Evolutionary conservation across 1,284 basidiomycete genomes (phyloP), one percentile per base, ranked within the genome.

Genomic region (Hemileia vastatrix): DNA sequence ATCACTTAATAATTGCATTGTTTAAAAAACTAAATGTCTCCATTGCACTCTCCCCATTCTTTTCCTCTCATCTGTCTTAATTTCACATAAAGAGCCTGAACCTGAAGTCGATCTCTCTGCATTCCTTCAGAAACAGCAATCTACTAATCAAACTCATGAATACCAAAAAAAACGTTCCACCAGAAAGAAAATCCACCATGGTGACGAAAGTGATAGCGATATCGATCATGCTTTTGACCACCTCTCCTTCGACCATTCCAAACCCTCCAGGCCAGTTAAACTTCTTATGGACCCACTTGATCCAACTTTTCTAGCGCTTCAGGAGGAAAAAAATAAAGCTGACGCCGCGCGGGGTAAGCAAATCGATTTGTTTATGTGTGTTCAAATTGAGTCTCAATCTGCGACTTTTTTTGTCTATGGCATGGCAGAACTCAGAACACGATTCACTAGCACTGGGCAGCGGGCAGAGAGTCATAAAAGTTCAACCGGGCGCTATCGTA

Each of bases 281-380:
- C 55, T 31, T 15, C 54, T 23, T 40, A 18, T 8, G 15, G 23
- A 13, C 31, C 51, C 5, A 48, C 36, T 63, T 8, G 52, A 45
- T n/a, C 53, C 43, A 50, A n/a, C n/a, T n/a, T n/a, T n/a, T n/a
- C n/a, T n/a, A n/a, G n/a, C n/a, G n/a, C 36, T 63, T n/a, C 47
- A 63, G 24, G 36, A 55, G 9, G 54, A 63, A 50, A 23, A 54
- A 5, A 63, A 56, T 27, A 63, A 56, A 27, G 60, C 60, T 5
- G 60, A 63, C 40, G 53, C 60, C 4, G 51, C 19, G 24, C 43
- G 60, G 51, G 60, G 60, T 56, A 11, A 13, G 52, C 52, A 21
- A 13, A 36, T 36, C 19, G 6, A 8, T 49, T 21, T 50, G 19
- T 9, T n/a, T 9, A 43, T 9, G n/a, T 9, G 40, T n/a, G 8